A percentile compares a stretch with the other conserved stretches of the same genome.
Conservation (phyloP, 148 eudicot genomes). For the Tetragonia tetragonoides region DNA sequence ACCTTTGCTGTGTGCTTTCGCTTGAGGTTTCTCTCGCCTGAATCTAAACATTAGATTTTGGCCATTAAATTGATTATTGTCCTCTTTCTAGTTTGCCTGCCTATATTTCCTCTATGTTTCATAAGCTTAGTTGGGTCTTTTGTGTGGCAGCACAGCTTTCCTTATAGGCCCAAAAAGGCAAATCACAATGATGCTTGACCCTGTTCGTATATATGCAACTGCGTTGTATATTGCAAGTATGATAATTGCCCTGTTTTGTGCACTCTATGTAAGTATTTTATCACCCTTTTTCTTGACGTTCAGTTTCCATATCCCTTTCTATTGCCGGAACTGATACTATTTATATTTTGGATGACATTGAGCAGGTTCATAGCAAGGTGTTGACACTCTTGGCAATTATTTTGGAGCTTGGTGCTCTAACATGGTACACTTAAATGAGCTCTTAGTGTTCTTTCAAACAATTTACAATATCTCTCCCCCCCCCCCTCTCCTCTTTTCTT, state of each 20-base stretch:
- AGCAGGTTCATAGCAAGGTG: conserved; percentile 85
- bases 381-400: conserved; percentile 79
- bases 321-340: neutral
- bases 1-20: neutral
- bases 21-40: neutral
- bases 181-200: conserved; percentile 97
- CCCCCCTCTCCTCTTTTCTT: too few relatives aligned
- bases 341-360: conserved; percentile 3
- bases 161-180: conserved; percentile 97
- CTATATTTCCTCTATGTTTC: conserved; percentile 16
- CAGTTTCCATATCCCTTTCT: neutral
- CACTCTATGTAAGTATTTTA: conserved; percentile 69
- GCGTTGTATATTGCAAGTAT: conserved; percentile 88
- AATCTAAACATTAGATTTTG: neutral
- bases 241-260: conserved; percentile 84
- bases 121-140: conserved; percentile 39
- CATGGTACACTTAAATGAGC: conserved; percentile 50
- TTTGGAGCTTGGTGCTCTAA: conserved; percentile 80
- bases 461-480: too few relatives aligned
- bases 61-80: neutral
- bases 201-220: conserved; percentile 94
- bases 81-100: neutral
- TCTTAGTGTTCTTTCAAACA: neutral
- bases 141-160: conserved; percentile 96
- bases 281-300: neutral